Evolutionary conservation across 345 rosid species (phyloP), one percentile per base, ranked within the genome.

Genomic region (Pugionium cornutum): DNA sequence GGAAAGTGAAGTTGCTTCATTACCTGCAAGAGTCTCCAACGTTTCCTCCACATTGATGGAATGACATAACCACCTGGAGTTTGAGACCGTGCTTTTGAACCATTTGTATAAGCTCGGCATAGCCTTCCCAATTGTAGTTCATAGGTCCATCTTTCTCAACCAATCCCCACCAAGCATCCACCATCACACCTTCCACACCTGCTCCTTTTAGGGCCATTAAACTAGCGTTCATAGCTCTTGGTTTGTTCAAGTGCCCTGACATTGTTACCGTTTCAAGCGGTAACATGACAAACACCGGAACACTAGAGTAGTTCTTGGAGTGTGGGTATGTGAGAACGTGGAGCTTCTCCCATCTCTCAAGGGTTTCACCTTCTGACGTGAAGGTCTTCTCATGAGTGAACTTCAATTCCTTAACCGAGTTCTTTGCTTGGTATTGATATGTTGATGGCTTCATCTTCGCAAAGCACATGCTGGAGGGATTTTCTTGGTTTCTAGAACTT

Each of bases 1-100:
- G n/a, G 40, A 66, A 58, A 59, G 32, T 45, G 46, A 32, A 60
- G 49, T 66, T 66, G 50, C 10, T 66, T 67, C 46, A 62, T 59
- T 81, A 92, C 99, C 90, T 90, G 99, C 95, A 88, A 67, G 97
- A 90, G 78, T 94, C 99, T 68, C 97, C 97, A 1, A 94, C 99
- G 78, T 94, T 90, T 65, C 99, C 97, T 47, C 99, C 97, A n/a
- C 99, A 90, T 80, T 94, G 97, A 75, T 94, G 99, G 77, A 94
- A 94, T 45, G 99, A 94, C 97, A 90, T 90, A 9, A 94, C 97
- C 4, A 82, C 85, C 64, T 94, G 99, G 46, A 94, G 83, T 81
- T 90, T 94, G 48, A 94, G 71, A 31, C 96, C 96, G 61, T 90
- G 88, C 67, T 66, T 85, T 51, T 86, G 80, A 43, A 88, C 99